Evolutionary conservation across 192 early-diverging fungal genomes (phyloP).

Genomic region (Backusella luteola): DNA sequence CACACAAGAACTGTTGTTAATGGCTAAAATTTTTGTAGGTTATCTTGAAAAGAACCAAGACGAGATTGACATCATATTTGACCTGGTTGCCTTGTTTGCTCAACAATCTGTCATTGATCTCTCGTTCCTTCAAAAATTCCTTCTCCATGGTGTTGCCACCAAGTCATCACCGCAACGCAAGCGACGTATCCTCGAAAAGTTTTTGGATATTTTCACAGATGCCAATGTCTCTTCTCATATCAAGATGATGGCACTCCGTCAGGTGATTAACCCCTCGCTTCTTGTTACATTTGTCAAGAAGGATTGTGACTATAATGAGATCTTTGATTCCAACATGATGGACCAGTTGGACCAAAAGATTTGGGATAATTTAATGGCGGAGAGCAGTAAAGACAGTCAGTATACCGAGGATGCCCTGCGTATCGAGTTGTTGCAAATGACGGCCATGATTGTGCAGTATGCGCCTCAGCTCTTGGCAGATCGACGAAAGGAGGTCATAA

Average conservation of each 20-base stretch:
- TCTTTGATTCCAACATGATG: constrained; percentile 64
- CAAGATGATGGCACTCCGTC: constrained; percentile 74
- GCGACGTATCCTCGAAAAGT: constrained; percentile 70
- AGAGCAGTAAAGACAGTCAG: constrained; percentile 53
- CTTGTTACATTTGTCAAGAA: constrained; percentile 61
- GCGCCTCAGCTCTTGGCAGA: constrained; percentile 74
- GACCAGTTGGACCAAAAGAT: constrained; percentile 59
- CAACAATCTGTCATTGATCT: constrained; percentile 68
- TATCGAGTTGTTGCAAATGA: constrained; percentile 92
- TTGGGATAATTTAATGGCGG: constrained; percentile 53
- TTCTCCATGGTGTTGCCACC: constrained; percentile 62
- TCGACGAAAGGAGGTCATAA: constrained; percentile 85
- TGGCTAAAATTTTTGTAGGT: constrained; percentile 75
- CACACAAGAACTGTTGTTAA: constrained; percentile 52
- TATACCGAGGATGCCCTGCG: constrained; percentile 66
- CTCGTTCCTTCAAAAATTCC: constrained; percentile 62
- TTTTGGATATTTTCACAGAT: constrained; percentile 70
- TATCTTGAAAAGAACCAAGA: constrained; percentile 60
- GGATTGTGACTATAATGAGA: constrained; percentile 40
- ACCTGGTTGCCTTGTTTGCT: constrained; percentile 67
- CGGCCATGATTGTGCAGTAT: constrained; percentile 82
- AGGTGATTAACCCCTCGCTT: constrained; percentile 87
- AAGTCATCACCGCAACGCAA: constrained; percentile 54
- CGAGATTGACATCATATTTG: constrained; percentile 71
- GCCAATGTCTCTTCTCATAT: constrained; percentile 50